Percentiles rank a stretch among this genome's conserved stretches.
Evolutionary conservation across 2,329 filamentous ascomycete genomes (phyloP).

Genomic region (Penicillium sumatraense): DNA sequence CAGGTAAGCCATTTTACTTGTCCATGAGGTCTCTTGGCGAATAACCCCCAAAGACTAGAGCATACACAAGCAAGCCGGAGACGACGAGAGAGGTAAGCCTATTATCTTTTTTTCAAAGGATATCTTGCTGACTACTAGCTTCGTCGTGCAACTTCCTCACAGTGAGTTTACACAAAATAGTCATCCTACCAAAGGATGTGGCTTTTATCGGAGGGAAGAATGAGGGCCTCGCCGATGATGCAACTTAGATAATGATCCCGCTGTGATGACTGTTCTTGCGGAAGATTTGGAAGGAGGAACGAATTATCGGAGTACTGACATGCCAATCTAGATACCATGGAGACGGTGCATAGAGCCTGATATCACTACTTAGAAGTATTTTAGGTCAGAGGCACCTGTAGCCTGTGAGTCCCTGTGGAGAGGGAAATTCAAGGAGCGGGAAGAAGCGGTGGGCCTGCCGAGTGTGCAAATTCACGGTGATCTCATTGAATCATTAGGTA

Average conservation of each 20-base stretch:
- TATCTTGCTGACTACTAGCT: constrained; percentile 12
- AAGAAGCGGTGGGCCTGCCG: too few relatives aligned
- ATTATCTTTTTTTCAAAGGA: constrained; percentile 9
- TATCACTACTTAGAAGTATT: too few relatives aligned
- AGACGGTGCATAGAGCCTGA: not conserved
- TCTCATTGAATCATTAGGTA: too few relatives aligned
- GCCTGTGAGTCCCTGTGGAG: too few relatives aligned
- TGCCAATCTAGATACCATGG: not conserved
- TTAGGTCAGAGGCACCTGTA: too few relatives aligned
- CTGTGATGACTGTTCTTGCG: constrained; percentile 11
- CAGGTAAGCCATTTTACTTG: constrained; percentile 7
- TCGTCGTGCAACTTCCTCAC: constrained; percentile 6
- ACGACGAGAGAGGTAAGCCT: constrained; percentile 3
- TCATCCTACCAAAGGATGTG: constrained; percentile 7
- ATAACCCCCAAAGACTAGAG: constrained; percentile 9
- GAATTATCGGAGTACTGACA: constrained; percentile 9
- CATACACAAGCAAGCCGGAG: constrained; percentile 2
- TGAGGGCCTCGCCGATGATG: constrained; percentile 6
- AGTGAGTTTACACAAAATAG: constrained; percentile 9
- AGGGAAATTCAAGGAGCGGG: too few relatives aligned
- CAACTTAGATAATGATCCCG: constrained; percentile 12
- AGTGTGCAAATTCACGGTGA: too few relatives aligned
- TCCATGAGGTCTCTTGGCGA: constrained; percentile 7
- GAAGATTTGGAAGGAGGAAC: constrained; percentile 10
- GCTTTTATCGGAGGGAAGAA: constrained; percentile 6